phyloP scores from a whole-genome alignment of 352 stramenopile species.

The Pythium myriotylum region DNA sequence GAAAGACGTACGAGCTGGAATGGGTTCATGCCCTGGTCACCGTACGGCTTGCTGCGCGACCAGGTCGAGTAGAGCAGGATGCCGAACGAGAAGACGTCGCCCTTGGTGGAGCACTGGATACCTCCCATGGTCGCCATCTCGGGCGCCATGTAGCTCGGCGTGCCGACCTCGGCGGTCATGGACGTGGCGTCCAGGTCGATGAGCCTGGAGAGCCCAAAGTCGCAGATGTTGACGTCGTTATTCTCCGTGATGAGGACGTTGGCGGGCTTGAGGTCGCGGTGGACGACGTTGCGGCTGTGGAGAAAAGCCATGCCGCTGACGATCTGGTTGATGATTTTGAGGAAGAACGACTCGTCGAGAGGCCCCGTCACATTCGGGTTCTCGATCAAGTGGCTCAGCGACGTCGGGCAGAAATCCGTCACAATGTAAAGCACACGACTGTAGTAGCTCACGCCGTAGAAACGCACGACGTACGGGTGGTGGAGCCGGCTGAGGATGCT shows the following conservation, averaged over 20 bases:
- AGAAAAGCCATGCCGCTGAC: slow-evolving; percentile 92
- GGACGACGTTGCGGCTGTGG: slow-evolving; percentile 84
- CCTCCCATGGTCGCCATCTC: slow-evolving; percentile 91
- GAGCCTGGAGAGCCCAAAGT: slow-evolving; percentile 91
- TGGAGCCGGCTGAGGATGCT: slow-evolving; percentile 86
- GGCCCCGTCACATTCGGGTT: slow-evolving; percentile 69
- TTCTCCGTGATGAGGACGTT: slow-evolving; percentile 94
- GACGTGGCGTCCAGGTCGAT: slow-evolving; percentile 85
- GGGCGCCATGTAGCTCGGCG: slow-evolving; percentile 89
- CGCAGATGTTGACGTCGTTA: slow-evolving; percentile 93
- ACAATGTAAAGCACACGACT: slow-evolving; percentile 91
- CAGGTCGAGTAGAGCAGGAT: slow-evolving; percentile 89
- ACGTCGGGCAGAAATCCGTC: slow-evolving; percentile 88
- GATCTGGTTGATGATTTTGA: slow-evolving; percentile 89
- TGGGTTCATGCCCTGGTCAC: slow-evolving; percentile 89
- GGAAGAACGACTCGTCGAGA: slow-evolving; percentile 70
- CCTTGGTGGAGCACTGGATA: slow-evolving; percentile 87
- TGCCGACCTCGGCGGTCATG: slow-evolving; percentile 89
- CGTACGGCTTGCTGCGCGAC: slow-evolving; percentile 87
- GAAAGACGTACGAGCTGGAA: slow-evolving; percentile 76
- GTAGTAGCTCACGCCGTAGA: slow-evolving; percentile 92
- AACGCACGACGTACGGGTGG: slow-evolving; percentile 88
- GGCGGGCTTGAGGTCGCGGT: slow-evolving; percentile 92
- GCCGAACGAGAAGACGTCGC: slow-evolving; percentile 86
- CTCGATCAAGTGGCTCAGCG: slow-evolving; percentile 80